Evolutionary conservation across 2,329 filamentous ascomycete genomes (phyloP).

Genomic region (Chaetomium strumarium): DNA sequence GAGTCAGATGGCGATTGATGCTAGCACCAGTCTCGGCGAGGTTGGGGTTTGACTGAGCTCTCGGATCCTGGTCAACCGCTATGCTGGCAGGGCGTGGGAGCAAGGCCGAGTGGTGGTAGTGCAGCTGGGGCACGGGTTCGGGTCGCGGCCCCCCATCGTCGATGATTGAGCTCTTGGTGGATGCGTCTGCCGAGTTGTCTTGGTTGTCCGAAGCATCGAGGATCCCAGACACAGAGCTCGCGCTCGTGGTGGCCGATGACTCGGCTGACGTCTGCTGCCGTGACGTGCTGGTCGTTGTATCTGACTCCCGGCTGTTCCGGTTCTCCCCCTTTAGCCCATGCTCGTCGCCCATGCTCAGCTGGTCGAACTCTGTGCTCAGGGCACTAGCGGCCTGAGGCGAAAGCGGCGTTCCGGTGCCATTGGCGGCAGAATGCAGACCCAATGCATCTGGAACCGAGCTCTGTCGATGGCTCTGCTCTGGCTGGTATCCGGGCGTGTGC

Average conservation of each 20-base stretch:
- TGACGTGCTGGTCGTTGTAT: slow-evolving; percentile 44
- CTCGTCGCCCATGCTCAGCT: slow-evolving; percentile 31
- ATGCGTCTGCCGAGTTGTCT: slow-evolving; percentile 37
- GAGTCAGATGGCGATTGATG: slow-evolving; percentile 58
- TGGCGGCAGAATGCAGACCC: slow-evolving; percentile 9
- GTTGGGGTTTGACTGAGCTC: slow-evolving; percentile 46
- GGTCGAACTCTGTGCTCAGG: slow-evolving; percentile 30
- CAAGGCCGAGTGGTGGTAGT: slow-evolving; percentile 54
- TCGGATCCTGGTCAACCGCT: slow-evolving; percentile 35
- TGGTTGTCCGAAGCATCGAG: slow-evolving; percentile 43
- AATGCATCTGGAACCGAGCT: slow-evolving; percentile 7
- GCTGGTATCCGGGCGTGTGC: slow-evolving; percentile 28
- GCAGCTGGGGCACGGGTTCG: slow-evolving; percentile 48
- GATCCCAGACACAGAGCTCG: slow-evolving; percentile 48
- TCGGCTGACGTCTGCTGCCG: slow-evolving; percentile 45
- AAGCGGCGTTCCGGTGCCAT: slow-evolving; percentile 12
- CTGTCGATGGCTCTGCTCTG: slow-evolving; percentile 13
- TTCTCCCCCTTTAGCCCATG: slow-evolving; percentile 34
- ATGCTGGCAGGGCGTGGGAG: slow-evolving; percentile 38
- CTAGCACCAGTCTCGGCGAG: slow-evolving; percentile 44
- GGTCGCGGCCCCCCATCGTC: slow-evolving; percentile 38
- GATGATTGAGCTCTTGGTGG: slow-evolving; percentile 45
- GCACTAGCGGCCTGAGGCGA: slow-evolving; percentile 12
- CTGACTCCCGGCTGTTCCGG: slow-evolving; percentile 49
- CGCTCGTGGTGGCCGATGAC: slow-evolving; percentile 50